phyloP scores from a whole-genome alignment of 179 eudicot genomes.

The Beta macrorhiza region DNA sequence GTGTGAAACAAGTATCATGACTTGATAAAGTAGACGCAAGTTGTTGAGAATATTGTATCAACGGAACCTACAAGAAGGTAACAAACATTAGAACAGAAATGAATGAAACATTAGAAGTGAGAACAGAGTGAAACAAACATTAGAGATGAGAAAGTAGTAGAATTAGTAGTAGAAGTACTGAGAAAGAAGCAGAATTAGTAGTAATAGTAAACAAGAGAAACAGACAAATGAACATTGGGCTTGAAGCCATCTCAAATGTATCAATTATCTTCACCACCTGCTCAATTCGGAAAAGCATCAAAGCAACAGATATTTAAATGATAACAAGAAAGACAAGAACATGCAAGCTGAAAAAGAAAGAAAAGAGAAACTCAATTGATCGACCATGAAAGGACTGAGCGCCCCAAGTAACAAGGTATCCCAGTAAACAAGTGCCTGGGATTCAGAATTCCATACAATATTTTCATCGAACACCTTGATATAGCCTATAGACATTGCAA shows the following conservation, averaged over 20 bases:
- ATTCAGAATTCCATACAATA: neutral
- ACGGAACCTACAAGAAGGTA: slow-evolving; percentile 72
- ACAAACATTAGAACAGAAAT: slow-evolving; percentile 13
- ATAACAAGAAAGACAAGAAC: neutral
- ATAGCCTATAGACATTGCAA: neutral
- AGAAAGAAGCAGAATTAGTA: too few species aligned
- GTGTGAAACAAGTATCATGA: slow-evolving; percentile 96
- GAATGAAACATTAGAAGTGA: too few species aligned
- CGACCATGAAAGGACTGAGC: neutral
- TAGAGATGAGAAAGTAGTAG: too few species aligned
- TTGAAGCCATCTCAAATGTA: neutral
- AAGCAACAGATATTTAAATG: neutral
- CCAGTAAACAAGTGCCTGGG: neutral
- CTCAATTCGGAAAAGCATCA: neutral
- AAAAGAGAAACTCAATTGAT: neutral
- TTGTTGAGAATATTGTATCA: slow-evolving; percentile 91
- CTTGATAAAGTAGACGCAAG: slow-evolving; percentile 88
- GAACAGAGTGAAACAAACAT: too few species aligned
- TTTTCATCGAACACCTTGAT: neutral
- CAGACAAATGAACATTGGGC: neutral
- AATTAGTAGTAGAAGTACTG: too few species aligned
- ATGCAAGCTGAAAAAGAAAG: neutral
- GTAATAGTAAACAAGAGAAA: neutral
- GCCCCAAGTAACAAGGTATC: neutral
- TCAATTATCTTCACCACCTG: neutral